phyloP scores from a whole-genome alignment of 2,329 filamentous ascomycete genomes.

The Chrysosporium queenslandicum region DNA sequence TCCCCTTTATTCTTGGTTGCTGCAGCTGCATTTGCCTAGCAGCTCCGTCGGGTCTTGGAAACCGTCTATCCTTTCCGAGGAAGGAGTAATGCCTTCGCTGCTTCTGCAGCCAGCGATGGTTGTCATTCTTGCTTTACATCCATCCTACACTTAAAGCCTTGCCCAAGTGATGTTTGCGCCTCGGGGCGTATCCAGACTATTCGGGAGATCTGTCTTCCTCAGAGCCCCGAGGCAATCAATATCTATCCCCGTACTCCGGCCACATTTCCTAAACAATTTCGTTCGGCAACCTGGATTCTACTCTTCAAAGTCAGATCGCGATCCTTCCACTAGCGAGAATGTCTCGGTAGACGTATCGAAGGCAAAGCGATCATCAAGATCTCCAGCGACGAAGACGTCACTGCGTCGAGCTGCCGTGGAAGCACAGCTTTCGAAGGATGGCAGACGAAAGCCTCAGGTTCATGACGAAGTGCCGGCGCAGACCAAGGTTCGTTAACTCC shows the following conservation, averaged over 20 bases:
- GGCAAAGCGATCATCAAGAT: conserved; percentile 40
- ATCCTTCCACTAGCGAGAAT: not conserved
- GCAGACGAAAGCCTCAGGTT: conserved; percentile 39
- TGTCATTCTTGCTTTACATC: not conserved
- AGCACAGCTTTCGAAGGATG: conserved; percentile 55
- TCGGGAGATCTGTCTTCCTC: not conserved
- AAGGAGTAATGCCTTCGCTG: conserved; percentile 11
- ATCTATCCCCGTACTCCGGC: not conserved
- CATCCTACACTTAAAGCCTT: not conserved
- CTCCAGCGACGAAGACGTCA: conserved; percentile 56
- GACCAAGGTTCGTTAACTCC: conserved; percentile 26
- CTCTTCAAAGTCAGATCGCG: not conserved
- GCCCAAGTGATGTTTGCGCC: conserved; percentile 8
- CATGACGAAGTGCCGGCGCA: conserved; percentile 29
- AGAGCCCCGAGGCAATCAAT: not conserved
- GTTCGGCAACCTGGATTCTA: not conserved
- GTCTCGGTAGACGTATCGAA: conserved; percentile 17
- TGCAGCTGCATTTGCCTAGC: not conserved
- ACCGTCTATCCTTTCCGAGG: not conserved
- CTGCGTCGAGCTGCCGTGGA: conserved; percentile 77
- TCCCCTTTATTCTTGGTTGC: not conserved
- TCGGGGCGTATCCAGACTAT: conserved; percentile 1
- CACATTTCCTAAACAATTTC: not conserved
- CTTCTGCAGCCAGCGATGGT: conserved; percentile 9
- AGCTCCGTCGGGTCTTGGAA: not conserved